Evolutionary conservation across 129 eudicot species (phyloP), one percentile per base, ranked within the genome.

Genomic region (Smallanthus sonchifolius): DNA sequence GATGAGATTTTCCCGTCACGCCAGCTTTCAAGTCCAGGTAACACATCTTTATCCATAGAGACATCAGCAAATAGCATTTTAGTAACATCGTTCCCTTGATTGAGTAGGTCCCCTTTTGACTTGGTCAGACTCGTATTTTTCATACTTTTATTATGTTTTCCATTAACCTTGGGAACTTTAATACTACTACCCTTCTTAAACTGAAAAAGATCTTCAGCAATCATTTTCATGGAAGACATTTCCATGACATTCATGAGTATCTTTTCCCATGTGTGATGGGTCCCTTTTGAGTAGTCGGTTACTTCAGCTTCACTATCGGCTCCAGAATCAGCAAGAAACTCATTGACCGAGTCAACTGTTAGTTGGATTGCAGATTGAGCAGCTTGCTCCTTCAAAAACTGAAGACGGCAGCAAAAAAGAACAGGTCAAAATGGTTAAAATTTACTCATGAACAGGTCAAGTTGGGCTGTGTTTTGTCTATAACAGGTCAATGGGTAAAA

Each of bases 351-450:
- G 60, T 93, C 96, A 3, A 81, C 82, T 60, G 98, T 93, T 79
- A 93, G 73, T 77, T 93, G 92, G 3, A 75, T 36, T 48, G 90
- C 89, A 7, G 89, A 88, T 67, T 84, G 85, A 51, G 92, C 84
- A 47, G 98, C 98, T 84, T 93, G 98, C 85, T 93, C 97, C 76
- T 83, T 87, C 74, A 93, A 75, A 80, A 90, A 93, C 98, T 90
- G 87, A 69, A 72, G 16, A 76, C 7, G 67, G 48, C 32, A 60
- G 16, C 39, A 64, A 4, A 45, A 16, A 16, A 39, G 30, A 2
- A 69, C 2, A 7, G 6, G 30, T 39, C 49, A 65, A 61, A 61
- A 5, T 9, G 67, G 5, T 20, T 20, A 60, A 60, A 5, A 14
- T 32, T 1, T 37, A 38, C 69, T n/a, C 0, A 11, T 64, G 47